phyloP scores from a whole-genome alignment of 1,139 yeast species.

The Candida sanyaensis region DNA sequence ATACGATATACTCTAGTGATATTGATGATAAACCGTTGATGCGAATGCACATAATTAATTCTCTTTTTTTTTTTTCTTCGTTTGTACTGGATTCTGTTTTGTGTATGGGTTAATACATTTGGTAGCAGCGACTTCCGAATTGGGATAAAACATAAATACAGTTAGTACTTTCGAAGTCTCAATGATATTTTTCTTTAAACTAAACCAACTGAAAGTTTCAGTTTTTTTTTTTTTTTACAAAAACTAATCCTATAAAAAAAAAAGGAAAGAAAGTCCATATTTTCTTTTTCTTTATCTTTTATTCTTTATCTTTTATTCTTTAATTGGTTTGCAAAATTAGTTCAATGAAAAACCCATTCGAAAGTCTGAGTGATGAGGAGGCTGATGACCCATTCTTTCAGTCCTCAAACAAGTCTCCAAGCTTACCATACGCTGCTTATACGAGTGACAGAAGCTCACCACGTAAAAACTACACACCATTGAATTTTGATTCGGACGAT shows the following conservation, averaged over 20 bases:
- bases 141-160: not conserved
- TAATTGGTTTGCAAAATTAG: not conserved
- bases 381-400: conserved; percentile 38
- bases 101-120: not conserved
- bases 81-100: not conserved
- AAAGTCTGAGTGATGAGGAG: conserved; percentile 15
- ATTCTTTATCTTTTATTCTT: too few species aligned
- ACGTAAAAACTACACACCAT: conserved; percentile 31
- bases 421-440: conserved; percentile 43
- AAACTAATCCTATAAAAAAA: not conserved
- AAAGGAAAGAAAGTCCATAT: too few species aligned
- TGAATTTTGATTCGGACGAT: conserved; percentile 25
- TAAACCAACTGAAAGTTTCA: not conserved
- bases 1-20: too few species aligned
- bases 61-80: not conserved
- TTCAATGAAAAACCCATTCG: conserved; percentile 30
- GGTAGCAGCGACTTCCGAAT: conserved; percentile 1
- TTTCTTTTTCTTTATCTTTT: not conserved
- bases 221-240: not conserved
- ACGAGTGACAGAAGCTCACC: conserved; percentile 43
- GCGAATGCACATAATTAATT: not conserved
- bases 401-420: conserved; percentile 19
- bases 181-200: not conserved
- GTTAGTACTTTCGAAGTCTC: not conserved
- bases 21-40: not conserved